Percentiles rank a stretch among this genome's conserved stretches.
phyloP scores from a whole-genome alignment of 1,284 basidiomycete species.

The Sanghuangporus baumii region DNA sequence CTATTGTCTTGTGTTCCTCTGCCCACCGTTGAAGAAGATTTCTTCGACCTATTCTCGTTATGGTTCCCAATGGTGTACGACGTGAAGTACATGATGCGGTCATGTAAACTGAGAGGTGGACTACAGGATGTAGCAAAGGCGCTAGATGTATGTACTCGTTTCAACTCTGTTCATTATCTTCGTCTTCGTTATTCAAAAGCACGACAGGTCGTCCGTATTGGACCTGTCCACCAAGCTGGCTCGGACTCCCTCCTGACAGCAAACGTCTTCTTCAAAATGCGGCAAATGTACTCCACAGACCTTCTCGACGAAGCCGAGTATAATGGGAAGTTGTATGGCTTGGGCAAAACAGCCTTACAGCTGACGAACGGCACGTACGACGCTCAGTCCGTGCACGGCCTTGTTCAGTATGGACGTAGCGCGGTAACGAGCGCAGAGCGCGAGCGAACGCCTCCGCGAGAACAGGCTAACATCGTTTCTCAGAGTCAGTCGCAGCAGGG shows the following conservation, averaged over 20 bases:
- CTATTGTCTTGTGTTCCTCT: conserved; percentile 86
- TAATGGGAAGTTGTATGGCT: conserved; percentile 71
- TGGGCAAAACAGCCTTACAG: conserved; percentile 59
- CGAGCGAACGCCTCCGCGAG: conserved; percentile 59
- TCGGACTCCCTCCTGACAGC: conserved; percentile 93
- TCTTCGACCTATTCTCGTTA: conserved; percentile 82
- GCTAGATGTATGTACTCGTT: conserved; percentile 55
- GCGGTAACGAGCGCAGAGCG: conserved; percentile 74
- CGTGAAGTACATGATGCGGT: conserved; percentile 95
- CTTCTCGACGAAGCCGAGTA: conserved; percentile 75
- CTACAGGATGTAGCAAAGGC: conserved; percentile 96
- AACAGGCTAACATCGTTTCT: conserved; percentile 43
- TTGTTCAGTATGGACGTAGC: conserved; percentile 35
- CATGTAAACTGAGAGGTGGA: conserved; percentile 88
- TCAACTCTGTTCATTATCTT: conserved; percentile 18
- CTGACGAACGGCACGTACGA: conserved; percentile 57
- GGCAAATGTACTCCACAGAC: conserved; percentile 86
- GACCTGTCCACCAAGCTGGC: conserved; percentile 92
- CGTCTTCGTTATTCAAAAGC: conserved; percentile 4
- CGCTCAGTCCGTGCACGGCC: conserved; percentile 23
- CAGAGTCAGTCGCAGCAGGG: conserved; percentile 19
- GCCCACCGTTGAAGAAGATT: conserved; percentile 85
- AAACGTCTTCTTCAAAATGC: conserved; percentile 94
- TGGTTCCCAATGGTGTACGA: conserved; percentile 99
- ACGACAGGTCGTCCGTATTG: conserved; percentile 78